phyloP scores from a whole-genome alignment of 2,329 filamentous ascomycete genomes.

The Aureobasidium sp. region DNA sequence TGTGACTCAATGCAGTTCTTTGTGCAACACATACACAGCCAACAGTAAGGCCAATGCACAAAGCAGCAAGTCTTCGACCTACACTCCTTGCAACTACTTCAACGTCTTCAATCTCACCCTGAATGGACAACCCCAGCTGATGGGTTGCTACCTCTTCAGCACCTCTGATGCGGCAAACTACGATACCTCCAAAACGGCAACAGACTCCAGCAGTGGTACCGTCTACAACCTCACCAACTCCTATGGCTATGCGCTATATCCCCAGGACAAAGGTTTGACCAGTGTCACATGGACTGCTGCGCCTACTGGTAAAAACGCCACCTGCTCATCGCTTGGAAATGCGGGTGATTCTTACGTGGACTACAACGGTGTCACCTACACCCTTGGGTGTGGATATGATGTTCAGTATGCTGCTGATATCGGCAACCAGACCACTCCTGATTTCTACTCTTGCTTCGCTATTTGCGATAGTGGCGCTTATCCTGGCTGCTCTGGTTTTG shows the following conservation, averaged over 20 bases:
- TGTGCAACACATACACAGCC: constrained; percentile 9
- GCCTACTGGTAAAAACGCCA: constrained; percentile 12
- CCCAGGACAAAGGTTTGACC: constrained; percentile 13
- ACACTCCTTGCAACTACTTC: constrained; percentile 17
- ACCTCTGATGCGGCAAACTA: constrained; percentile 10
- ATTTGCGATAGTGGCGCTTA: constrained; percentile 13
- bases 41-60: not conserved
- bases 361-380: constrained; percentile 14
- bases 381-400: constrained; percentile 16
- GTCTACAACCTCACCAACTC: constrained; percentile 15
- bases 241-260: constrained; percentile 15
- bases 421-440: constrained; percentile 13
- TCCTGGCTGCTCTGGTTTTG: constrained; percentile 14
- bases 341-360: constrained; percentile 4
- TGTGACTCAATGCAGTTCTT: constrained; percentile 8
- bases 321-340: constrained; percentile 13
- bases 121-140: constrained; percentile 12
- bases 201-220: not conserved
- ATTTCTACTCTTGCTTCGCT: constrained; percentile 18
- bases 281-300: constrained; percentile 13
- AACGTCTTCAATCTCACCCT: constrained; percentile 17
- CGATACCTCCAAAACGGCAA: constrained; percentile 3
- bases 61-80: constrained; percentile 5
- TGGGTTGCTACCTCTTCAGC: constrained; percentile 16
- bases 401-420: constrained; percentile 15